Percentiles rank a stretch among this genome's conserved stretches.
Evolutionary conservation across 140 eudicot genomes (phyloP).

Genomic region (Ambrosia hybrid): DNA sequence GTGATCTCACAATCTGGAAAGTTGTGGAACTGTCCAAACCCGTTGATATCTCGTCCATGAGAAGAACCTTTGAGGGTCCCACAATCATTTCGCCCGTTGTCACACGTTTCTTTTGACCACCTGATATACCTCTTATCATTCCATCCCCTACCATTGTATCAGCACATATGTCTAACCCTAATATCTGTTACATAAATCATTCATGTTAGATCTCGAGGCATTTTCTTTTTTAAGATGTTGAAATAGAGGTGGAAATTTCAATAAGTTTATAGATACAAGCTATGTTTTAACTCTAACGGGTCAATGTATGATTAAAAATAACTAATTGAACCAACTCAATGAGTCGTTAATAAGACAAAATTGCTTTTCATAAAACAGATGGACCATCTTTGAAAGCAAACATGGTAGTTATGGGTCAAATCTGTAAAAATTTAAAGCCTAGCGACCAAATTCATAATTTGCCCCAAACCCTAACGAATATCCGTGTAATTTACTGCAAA

Average conservation of each 20-base stretch:
- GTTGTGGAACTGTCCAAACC: slow-evolving; percentile 96
- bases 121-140: slow-evolving; percentile 72
- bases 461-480: no score
- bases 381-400: no score
- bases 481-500: neutral
- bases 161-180: slow-evolving; percentile 74
- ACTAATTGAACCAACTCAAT: no score
- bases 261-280: neutral
- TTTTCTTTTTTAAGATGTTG: no score
- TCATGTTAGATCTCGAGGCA: neutral
- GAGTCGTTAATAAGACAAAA: no score
- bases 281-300: neutral
- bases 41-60: slow-evolving; percentile 96
- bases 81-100: slow-evolving; percentile 95
- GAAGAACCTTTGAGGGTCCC: slow-evolving; percentile 85
- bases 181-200: slow-evolving; percentile 36
- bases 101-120: slow-evolving; percentile 82
- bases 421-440: no score
- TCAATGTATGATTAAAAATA: no score
- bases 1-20: slow-evolving; percentile 73
- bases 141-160: slow-evolving; percentile 78
- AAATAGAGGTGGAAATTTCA: no score
- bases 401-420: no score
- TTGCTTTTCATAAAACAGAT: no score
- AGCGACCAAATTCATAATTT: no score